phyloP scores from a whole-genome alignment of 805 yeast species.

The Lipomyces mesembrius region DNA sequence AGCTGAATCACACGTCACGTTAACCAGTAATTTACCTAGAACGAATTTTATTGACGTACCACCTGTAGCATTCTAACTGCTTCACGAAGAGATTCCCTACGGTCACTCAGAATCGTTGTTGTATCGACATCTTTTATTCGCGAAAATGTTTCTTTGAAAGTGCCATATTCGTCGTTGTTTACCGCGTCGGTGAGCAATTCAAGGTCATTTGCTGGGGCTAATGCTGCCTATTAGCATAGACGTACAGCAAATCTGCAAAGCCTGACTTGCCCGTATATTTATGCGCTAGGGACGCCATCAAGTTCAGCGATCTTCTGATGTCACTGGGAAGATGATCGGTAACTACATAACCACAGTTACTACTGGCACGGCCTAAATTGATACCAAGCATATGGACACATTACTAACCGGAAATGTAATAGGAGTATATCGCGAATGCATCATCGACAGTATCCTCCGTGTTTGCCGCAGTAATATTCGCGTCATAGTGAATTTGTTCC shows the following conservation, averaged over 20 bases:
- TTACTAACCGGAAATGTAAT: constrained; percentile 29
- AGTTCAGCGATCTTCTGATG: constrained; percentile 23
- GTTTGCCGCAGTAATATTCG: neutral
- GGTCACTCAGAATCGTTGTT: constrained; percentile 6
- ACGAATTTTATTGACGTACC: neutral
- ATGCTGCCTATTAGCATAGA: neutral
- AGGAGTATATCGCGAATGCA: constrained; percentile 33
- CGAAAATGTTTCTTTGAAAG: too few relatives aligned
- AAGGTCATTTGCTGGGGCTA: constrained; percentile 12
- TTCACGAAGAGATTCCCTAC: constrained; percentile 20
- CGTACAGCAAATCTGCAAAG: neutral
- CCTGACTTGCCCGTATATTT: constrained; percentile 12
- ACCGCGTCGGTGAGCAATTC: constrained; percentile 15
- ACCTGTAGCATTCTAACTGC: constrained; percentile 12
- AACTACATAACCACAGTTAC: constrained; percentile 15
- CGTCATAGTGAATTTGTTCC: neutral
- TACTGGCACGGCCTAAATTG: neutral
- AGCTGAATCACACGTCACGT: neutral
- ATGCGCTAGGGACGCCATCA: constrained; percentile 17
- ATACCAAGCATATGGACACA: neutral
- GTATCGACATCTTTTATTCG: constrained; percentile 1
- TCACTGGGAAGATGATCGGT: constrained; percentile 35
- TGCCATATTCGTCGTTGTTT: neutral
- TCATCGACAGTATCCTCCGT: constrained; percentile 25
- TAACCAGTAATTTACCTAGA: neutral